Percentiles rank a stretch among this genome's conserved stretches.
Evolutionary conservation across 768 basidiomycete species (phyloP).

Genomic region (Lactarius pseudohatsudake): DNA sequence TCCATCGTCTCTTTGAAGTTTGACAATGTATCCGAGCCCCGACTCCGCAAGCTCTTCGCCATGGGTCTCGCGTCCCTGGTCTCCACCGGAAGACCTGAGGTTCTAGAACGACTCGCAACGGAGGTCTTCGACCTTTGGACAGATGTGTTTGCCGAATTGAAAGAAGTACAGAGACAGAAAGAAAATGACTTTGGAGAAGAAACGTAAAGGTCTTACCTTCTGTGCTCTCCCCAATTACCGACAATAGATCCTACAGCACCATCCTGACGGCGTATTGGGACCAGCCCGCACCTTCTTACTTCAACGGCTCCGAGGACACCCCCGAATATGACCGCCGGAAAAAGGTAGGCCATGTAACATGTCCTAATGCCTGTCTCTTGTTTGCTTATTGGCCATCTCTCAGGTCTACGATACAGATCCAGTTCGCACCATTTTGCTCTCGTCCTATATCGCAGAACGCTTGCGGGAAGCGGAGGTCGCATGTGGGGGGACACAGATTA

Average conservation of each 20-base stretch:
- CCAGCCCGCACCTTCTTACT: slow-evolving; percentile 57
- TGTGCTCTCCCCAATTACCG: neutral
- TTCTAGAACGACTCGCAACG: slow-evolving; percentile 65
- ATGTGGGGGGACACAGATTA: slow-evolving; percentile 56
- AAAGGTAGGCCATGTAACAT: slow-evolving; percentile 46
- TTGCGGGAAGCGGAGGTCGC: slow-evolving; percentile 63
- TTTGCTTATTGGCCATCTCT: neutral
- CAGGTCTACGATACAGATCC: slow-evolving; percentile 74
- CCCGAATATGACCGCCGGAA: slow-evolving; percentile 76
- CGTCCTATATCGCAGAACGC: slow-evolving; percentile 53
- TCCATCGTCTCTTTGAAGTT: slow-evolving; percentile 52
- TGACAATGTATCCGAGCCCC: slow-evolving; percentile 86
- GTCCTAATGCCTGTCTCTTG: neutral
- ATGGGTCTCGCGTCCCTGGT: slow-evolving; percentile 80
- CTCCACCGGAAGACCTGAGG: slow-evolving; percentile 69
- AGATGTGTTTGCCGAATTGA: slow-evolving; percentile 85
- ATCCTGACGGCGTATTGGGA: slow-evolving; percentile 71
- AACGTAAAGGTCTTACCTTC: slow-evolving; percentile 11
- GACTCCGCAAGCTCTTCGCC: slow-evolving; percentile 78
- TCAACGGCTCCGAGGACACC: slow-evolving; percentile 64
- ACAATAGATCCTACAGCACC: slow-evolving; percentile 24
- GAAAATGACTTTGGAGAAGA: slow-evolving; percentile 27
- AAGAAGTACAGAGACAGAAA: slow-evolving; percentile 52
- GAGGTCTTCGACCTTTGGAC: slow-evolving; percentile 88
- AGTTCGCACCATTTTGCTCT: slow-evolving; percentile 65